Evolutionary conservation across 805 yeast genomes (phyloP).

Genomic region (Ogataea haglerorum): DNA sequence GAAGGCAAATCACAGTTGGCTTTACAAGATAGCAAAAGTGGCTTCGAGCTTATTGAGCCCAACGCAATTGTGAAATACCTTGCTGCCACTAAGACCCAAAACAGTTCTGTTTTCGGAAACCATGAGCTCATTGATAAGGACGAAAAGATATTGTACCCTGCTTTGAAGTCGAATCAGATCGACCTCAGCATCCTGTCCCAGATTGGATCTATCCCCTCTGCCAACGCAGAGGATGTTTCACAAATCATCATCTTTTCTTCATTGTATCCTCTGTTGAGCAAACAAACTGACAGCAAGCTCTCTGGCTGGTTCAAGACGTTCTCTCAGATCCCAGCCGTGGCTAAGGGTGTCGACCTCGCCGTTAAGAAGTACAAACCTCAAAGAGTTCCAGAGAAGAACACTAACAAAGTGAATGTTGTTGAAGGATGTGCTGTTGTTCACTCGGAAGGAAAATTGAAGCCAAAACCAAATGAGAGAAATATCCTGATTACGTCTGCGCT

Average conservation of each 20-base stretch:
- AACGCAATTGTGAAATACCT: conserved; percentile 69
- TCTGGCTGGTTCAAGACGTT: conserved; percentile 43
- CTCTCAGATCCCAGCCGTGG: conserved; percentile 36
- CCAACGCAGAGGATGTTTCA: conserved; percentile 40
- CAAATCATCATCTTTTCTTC: conserved; percentile 61
- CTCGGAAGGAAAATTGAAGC: conserved; percentile 46
- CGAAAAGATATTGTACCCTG: conserved; percentile 42
- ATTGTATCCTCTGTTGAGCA: conserved; percentile 42
- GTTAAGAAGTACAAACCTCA: conserved; percentile 41
- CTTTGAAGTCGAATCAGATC: conserved; percentile 35
- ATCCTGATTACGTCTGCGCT: conserved; percentile 91
- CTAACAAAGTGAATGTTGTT: conserved; percentile 33
- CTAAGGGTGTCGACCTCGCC: conserved; percentile 46
- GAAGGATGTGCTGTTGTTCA: conserved; percentile 17
- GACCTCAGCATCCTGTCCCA: conserved; percentile 19
- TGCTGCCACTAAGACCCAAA: conserved; percentile 30
- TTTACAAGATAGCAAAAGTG: conserved; percentile 34
- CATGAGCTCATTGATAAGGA: conserved; percentile 36
- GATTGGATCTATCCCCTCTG: conserved; percentile 17
- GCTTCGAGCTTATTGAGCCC: conserved; percentile 55
- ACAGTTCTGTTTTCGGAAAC: conserved; percentile 16
- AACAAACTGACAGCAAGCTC: conserved; percentile 13
- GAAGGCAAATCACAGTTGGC: conserved; percentile 20
- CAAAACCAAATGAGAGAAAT: conserved; percentile 71
- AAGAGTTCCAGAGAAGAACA: conserved; percentile 40